Conservation (phyloP, 345 rosid species). For the Barbarea vulgaris region DNA sequence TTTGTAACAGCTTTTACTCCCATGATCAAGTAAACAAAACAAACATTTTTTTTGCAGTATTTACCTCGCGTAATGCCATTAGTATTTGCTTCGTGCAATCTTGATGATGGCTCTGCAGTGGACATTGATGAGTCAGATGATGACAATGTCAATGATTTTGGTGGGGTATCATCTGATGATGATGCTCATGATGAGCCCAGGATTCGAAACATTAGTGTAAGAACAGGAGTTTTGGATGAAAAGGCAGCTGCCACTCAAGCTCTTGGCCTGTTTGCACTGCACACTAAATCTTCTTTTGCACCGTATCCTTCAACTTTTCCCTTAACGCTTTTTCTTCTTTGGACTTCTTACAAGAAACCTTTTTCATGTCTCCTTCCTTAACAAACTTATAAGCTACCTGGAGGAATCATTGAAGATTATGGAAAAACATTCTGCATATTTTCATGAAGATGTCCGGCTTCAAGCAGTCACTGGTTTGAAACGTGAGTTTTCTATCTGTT, state of each 20-base stretch:
- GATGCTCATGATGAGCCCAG: slow-evolving; percentile 97
- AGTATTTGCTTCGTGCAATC: slow-evolving; percentile 91
- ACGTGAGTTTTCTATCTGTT: slow-evolving; percentile 57
- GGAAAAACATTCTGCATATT: slow-evolving; percentile 82
- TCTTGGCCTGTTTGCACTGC: slow-evolving; percentile 93
- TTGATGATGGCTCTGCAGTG: slow-evolving; percentile 98
- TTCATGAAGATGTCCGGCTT: slow-evolving; percentile 99
- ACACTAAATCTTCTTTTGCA: slow-evolving; percentile 74
- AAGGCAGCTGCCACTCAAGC: slow-evolving; percentile 99
- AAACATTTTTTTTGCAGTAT: slow-evolving; percentile 56
- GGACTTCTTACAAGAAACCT: not conserved
- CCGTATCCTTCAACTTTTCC: slow-evolving; percentile 71
- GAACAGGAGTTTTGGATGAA: slow-evolving; percentile 99
- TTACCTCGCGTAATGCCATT: slow-evolving; percentile 91
- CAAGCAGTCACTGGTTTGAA: slow-evolving; percentile 88
- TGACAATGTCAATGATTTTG: slow-evolving; percentile 81
- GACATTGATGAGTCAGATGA: slow-evolving; percentile 91
- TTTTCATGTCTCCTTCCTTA: slow-evolving; percentile 55
- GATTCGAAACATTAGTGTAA: slow-evolving; percentile 88
- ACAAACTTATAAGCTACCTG: slow-evolving; percentile 67
- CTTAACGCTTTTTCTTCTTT: slow-evolving; percentile 5
- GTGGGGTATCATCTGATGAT: slow-evolving; percentile 97
- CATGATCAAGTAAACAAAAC: not conserved
- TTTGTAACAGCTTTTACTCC: slow-evolving; percentile 25
- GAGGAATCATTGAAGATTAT: slow-evolving; percentile 88